Evolutionary conservation across 345 rosid genomes (phyloP), one percentile per base, ranked within the genome.

Genomic region (Sapria himalayana): DNA sequence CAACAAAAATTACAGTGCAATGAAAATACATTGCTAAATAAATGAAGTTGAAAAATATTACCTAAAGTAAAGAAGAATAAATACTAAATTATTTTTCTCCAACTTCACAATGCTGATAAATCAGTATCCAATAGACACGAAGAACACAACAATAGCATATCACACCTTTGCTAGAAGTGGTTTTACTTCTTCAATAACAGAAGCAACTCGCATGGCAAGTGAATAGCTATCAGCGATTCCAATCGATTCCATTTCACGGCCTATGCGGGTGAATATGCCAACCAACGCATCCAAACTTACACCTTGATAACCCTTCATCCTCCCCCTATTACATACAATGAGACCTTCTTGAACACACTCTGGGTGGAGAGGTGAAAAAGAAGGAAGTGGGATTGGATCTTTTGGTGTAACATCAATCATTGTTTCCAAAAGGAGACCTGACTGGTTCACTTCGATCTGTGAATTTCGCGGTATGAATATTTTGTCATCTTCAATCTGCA

Each of bases 401-500:
- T 62, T 67, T 3, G 99, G 99, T 1, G 86, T 84, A 41, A 91
- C 77, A 43, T 91, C 95, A 17, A 91, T 84, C 67, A 91, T 9
- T 33, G 99, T 84, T 59, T 91, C 95, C 95, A 84, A 82, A 11
- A 84, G 69, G 54, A 91, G 93, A 56, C 99, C 99, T 27, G 99
- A 91, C 60, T 80, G 99, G 62, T 91, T 91, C 59, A 91, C 92
- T 65, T 91, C 99, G 41, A 91, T 62, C 23, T 69, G 55, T 18
- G 96, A 73, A 65, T 91, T 91, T 55, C 54, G 79, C 6, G 96
- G 99, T 48, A 91, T 80, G 46, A 91, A 54, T 44, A 70, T 75
- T 54, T 91, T 84, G 54, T 91, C 93, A 75, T 91, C 95, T 58
- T 91, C 99, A 45, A 91, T 73, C 99, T 84, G 52, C 29, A 54